Evolutionary conservation across 148 eudicot genomes (phyloP).

Genomic region (Limonium bicolor): DNA sequence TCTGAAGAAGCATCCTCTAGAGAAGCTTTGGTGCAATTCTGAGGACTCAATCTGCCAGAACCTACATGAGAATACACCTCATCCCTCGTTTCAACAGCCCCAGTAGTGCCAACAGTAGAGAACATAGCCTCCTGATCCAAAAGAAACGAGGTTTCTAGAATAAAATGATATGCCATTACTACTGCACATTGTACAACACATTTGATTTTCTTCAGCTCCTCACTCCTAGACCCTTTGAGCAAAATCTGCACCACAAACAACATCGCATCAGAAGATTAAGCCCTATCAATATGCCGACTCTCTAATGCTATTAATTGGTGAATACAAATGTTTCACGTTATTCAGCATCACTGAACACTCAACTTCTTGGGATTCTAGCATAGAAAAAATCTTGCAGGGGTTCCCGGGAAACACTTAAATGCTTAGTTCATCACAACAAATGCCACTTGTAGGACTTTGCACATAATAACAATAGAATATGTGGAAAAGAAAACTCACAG

Average conservation of each 20-base stretch:
- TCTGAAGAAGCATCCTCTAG: constrained; percentile 8
- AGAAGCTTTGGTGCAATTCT: too few relatives aligned
- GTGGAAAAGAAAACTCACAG: constrained; percentile 34
- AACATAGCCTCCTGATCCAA: constrained; percentile 81
- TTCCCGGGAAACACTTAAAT: too few relatives aligned
- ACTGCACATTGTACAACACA: constrained; percentile 81
- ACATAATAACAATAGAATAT: not conserved
- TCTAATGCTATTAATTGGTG: too few relatives aligned
- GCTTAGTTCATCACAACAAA: too few relatives aligned
- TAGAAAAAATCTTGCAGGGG: too few relatives aligned
- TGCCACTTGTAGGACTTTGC: too few relatives aligned
- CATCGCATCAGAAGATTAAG: constrained; percentile 2
- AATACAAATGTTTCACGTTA: too few relatives aligned
- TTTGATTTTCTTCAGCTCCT: constrained; percentile 82
- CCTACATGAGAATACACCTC: not conserved
- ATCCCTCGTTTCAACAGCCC: constrained; percentile 6
- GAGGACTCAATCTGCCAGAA: too few relatives aligned
- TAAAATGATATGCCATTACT: constrained; percentile 88
- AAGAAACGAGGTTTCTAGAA: constrained; percentile 85
- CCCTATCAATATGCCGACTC: too few relatives aligned
- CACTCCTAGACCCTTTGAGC: constrained; percentile 69
- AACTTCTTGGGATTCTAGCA: too few relatives aligned
- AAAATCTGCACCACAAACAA: constrained; percentile 44
- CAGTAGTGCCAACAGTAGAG: constrained; percentile 40
- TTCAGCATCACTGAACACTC: too few relatives aligned